Evolutionary conservation across 202 grass and related monocot species (phyloP), one percentile per base, ranked within the genome.

Genomic region (Digitaria exilis): DNA sequence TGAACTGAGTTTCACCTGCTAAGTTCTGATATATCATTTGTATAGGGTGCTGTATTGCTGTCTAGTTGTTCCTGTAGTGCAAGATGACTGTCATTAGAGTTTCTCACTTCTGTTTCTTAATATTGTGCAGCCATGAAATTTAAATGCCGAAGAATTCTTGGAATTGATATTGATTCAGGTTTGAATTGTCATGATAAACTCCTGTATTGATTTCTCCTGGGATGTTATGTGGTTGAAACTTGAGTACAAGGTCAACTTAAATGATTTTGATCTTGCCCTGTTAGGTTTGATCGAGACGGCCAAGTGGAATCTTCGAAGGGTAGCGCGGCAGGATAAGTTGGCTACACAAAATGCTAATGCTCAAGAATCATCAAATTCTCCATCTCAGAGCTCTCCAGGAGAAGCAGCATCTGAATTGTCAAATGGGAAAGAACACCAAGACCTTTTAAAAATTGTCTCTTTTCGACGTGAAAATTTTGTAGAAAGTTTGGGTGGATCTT

Each of bases 81-180:
- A 79, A 70, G 66, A 65, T 55, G 50, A 73, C 8, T 76, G 25
- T 51, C 37, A 58, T 45, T 14, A 75, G 16, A 71, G 46, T 69
- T 81, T 87, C 73, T 77, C 24, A 68, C 71, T 21, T 75, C 18
- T 63, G 77, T 69, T 85, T 83, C 22, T 58, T 29, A 79, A 88
- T 65, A 67, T 77, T 80, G 57, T 85, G 85, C 96, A 99, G 93
- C 86, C 13, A 86, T 73, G 80, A 99, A 96, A 80, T 99, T 94
- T 80, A 76, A 80, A 25, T 99, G 96, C 65, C 88, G 30, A 85
- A 94, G 88, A 60, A 96, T 99, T 67, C 70, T 92, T 80, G 96
- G 96, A 89, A 72, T 99, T 81, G 96, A 99, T 54, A 99, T 96
- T 45, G 96, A 99, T 84, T 66, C 77, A 94, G 93, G 96, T 99